A percentile compares a stretch with the other conserved stretches of the same genome.
phyloP scores from a whole-genome alignment of 768 basidiomycete species.

The Mycena metata region DNA sequence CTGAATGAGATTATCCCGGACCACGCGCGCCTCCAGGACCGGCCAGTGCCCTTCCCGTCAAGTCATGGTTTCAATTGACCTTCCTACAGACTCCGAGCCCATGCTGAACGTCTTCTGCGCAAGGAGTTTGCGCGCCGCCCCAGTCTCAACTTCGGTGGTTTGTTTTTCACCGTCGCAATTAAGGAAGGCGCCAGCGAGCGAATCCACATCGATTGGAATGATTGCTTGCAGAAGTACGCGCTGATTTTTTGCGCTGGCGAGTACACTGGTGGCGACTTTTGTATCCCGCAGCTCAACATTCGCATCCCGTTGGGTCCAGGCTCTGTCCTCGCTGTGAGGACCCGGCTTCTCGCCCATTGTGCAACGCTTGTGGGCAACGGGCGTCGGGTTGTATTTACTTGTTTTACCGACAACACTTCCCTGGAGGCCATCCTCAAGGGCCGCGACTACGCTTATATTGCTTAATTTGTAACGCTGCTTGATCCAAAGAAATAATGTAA shows the following conservation, averaged over 20 bases:
- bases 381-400: too few species aligned
- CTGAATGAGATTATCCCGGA: too few species aligned
- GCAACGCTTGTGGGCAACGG: background rate
- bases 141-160: slow-evolving; percentile 38
- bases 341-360: slow-evolving; percentile 38
- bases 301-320: slow-evolving; percentile 41
- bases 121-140: background rate
- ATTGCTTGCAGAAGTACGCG: slow-evolving; percentile 25
- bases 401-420: too few species aligned
- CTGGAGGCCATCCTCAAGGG: too few species aligned
- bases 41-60: too few species aligned
- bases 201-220: slow-evolving; percentile 45
- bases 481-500: too few species aligned
- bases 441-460: too few species aligned
- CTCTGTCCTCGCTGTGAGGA: slow-evolving; percentile 11
- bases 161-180: slow-evolving; percentile 43
- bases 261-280: slow-evolving; percentile 42
- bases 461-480: too few species aligned
- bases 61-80: too few species aligned
- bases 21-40: too few species aligned
- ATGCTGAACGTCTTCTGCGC: background rate
- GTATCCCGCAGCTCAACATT: slow-evolving; percentile 38
- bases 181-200: slow-evolving; percentile 46
- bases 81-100: background rate
- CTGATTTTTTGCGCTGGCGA: slow-evolving; percentile 41